Conservation (phyloP, 2,329 filamentous ascomycete genomes). For the Alternaria arbusti region DNA sequence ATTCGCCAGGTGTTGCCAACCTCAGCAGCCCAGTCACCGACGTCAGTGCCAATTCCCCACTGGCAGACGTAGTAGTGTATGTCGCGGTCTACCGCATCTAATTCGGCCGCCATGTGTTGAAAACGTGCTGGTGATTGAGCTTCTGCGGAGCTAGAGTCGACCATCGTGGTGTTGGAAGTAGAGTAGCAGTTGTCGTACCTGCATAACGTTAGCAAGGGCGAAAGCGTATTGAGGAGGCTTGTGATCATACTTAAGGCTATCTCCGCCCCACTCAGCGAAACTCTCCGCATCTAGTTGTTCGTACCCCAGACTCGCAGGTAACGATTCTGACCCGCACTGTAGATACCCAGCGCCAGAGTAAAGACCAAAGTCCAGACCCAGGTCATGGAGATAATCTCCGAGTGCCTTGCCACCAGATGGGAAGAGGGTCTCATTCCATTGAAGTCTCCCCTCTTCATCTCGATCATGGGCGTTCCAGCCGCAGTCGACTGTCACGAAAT, state of each 20-base stretch:
- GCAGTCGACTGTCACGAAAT: constrained; percentile 64
- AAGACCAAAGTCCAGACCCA: constrained; percentile 61
- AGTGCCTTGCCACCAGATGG: constrained; percentile 59
- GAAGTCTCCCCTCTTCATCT: constrained; percentile 54
- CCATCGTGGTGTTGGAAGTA: constrained; percentile 43
- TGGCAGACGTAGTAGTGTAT: constrained; percentile 48
- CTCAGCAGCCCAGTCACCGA: constrained; percentile 43
- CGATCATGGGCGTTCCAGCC: constrained; percentile 59
- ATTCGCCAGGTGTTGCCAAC: constrained; percentile 48
- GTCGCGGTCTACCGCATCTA: constrained; percentile 37
- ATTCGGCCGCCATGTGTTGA: constrained; percentile 34
- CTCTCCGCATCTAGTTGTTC: constrained; percentile 65
- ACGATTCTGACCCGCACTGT: constrained; percentile 53
- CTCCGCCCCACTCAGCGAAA: constrained; percentile 55
- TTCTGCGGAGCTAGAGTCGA: constrained; percentile 40
- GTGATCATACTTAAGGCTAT: constrained; percentile 56
- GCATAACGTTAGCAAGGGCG: constrained; percentile 50
- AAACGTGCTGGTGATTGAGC: constrained; percentile 38
- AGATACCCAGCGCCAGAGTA: constrained; percentile 54
- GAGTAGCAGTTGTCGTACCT: constrained; percentile 43
- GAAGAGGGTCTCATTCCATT: constrained; percentile 59
- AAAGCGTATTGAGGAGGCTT: neutral
- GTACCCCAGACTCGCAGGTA: constrained; percentile 56
- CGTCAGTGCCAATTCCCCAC: constrained; percentile 47
- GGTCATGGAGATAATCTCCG: constrained; percentile 57